phyloP scores from a whole-genome alignment of 441 rosid species.

The Flueggea neowawraea region DNA sequence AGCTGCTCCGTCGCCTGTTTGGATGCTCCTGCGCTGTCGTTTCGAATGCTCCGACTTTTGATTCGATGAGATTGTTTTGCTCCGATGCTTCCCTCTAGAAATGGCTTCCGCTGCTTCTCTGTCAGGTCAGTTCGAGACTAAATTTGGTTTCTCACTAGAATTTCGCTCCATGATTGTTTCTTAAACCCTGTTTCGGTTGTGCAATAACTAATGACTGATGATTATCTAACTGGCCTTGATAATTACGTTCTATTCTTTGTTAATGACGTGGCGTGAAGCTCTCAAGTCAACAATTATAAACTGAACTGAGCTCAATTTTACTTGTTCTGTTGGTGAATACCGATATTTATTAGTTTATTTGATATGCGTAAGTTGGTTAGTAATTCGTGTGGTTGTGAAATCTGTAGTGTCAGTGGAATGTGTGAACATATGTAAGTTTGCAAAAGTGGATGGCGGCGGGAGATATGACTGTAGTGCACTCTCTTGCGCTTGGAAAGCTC shows the following conservation, averaged over 20 bases:
- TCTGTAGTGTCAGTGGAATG: constrained; percentile 82
- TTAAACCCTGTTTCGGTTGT: background rate
- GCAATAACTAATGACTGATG: background rate
- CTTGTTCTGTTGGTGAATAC: background rate
- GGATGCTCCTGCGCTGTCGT: constrained; percentile 6
- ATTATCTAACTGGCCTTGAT: background rate
- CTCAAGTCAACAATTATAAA: background rate
- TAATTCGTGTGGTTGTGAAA: constrained; percentile 11
- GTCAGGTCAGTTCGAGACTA: constrained; percentile 44
- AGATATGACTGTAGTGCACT: constrained; percentile 74
- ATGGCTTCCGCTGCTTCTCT: constrained; percentile 82
- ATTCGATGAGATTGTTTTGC: constrained; percentile 41
- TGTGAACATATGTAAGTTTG: constrained; percentile 68
- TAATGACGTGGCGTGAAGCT: background rate
- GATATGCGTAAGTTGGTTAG: background rate
- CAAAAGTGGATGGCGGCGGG: constrained; percentile 64
- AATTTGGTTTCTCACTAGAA: no score
- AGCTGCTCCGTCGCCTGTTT: background rate
- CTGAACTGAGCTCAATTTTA: background rate
- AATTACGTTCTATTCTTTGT: background rate
- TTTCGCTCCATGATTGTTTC: background rate
- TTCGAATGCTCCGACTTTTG: constrained; percentile 30
- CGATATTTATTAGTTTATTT: background rate
- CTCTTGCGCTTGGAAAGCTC: constrained; percentile 94
- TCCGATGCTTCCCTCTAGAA: constrained; percentile 33